Percentiles rank a stretch among this genome's conserved stretches.
Conservation (phyloP, 2,329 filamentous ascomycete genomes). For the Calonectria crousiana region DNA sequence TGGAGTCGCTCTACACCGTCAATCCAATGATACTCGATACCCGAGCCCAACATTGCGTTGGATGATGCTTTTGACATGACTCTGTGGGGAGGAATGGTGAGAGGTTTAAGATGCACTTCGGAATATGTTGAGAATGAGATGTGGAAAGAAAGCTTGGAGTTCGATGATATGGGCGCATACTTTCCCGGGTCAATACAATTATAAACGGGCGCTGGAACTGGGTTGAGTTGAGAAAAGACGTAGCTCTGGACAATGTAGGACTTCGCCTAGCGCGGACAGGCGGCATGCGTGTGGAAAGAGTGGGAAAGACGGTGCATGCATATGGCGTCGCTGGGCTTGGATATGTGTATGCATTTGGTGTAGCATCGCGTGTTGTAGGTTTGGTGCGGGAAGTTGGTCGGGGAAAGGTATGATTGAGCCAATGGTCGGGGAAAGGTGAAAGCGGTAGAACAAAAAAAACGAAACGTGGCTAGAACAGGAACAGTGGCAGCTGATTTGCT, state of each 20-base stretch:
- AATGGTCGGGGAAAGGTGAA: background rate
- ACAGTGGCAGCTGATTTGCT: too few species aligned
- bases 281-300: background rate
- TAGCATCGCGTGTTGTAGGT: background rate
- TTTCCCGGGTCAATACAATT: background rate
- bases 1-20: too few species aligned
- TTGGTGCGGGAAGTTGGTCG: background rate
- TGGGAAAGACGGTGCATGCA: background rate
- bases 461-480: too few species aligned
- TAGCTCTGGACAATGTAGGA: background rate
- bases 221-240: background rate
- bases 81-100: too few species aligned
- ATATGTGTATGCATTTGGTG: background rate
- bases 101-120: too few species aligned
- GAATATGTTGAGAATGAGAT: too few species aligned
- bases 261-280: background rate
- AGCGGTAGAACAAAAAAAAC: too few species aligned
- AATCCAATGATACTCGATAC: too few species aligned
- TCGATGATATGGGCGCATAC: too few species aligned
- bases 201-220: background rate
- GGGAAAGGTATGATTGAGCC: background rate
- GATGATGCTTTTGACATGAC: too few species aligned
- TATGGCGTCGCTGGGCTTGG: background rate
- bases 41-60: background rate
- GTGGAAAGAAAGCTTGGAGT: too few species aligned